Evolutionary conservation across 306 rosid genomes (phyloP).

Genomic region (Pterocarpus macrocarpus): DNA sequence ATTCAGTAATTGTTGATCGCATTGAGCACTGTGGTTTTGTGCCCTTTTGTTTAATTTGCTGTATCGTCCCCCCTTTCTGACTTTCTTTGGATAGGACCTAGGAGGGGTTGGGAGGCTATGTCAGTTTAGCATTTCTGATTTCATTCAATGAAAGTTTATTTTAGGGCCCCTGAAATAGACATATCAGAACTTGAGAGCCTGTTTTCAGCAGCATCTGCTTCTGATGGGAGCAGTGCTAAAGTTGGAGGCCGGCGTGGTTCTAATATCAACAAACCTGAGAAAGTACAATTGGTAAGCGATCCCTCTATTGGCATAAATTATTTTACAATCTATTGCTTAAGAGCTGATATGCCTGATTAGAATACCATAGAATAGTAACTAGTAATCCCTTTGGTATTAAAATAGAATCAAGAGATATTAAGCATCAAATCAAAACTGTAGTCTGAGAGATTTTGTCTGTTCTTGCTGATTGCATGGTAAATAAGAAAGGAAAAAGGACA

Average conservation of each 20-base stretch:
- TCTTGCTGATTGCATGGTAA: constrained; percentile 20
- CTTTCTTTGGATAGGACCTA: constrained; percentile 1
- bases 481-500: constrained; percentile 36
- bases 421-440: constrained; percentile 21
- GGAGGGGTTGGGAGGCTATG: constrained; percentile 34
- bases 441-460: constrained; percentile 8
- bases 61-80: not conserved
- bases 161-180: constrained; percentile 97
- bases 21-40: constrained; percentile 30
- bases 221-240: constrained; percentile 72
- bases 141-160: constrained; percentile 45
- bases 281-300: constrained; percentile 88
- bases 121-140: constrained; percentile 50
- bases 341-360: constrained; percentile 25
- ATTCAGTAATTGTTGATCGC: not conserved
- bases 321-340: constrained; percentile 11
- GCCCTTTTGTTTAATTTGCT: constrained; percentile 35
- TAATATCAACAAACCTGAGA: constrained; percentile 88
- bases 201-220: constrained; percentile 89
- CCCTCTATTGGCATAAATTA: constrained; percentile 26
- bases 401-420: constrained; percentile 34
- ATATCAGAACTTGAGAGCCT: constrained; percentile 95
- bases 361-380: constrained; percentile 31
- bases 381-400: constrained; percentile 24
- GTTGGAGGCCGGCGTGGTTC: constrained; percentile 90